Evolutionary conservation across 2,329 filamentous ascomycete species (phyloP), one percentile per base, ranked within the genome.

Genomic region (Botrytis elliptica): DNA sequence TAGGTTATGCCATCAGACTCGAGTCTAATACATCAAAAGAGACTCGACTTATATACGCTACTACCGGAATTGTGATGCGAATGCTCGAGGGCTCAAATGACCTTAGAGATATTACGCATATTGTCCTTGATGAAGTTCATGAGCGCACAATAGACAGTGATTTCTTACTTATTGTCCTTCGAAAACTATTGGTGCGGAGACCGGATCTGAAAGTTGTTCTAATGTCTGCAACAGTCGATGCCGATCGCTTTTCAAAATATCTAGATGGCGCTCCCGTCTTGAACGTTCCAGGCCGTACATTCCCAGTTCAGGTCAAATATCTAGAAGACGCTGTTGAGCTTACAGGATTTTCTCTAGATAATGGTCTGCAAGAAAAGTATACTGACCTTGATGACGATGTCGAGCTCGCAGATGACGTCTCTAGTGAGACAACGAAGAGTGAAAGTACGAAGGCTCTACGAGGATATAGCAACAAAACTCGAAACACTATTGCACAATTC

Each of bases 211-310:
- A 97, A 83, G 92, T 99, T 33, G 88, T 99, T 55, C 87, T 99
- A 66, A 99, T 99, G 96, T 98, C 95, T 77, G 96, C 96, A 18
- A 99, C 96, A 0, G 94, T 99, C 12, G 94, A 99, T 82, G 94
- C 96, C 0, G 91, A 95, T 74, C 91, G 91, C 25, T 98, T 99
- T 81, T 98, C 96, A 0, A 89, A 89, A 18, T 99, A 98, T 80
- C 88, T 99, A 2, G 91, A 91, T 72, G 90, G 91, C 7, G 95
- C 95, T 1, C 95, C 95, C 0, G 90, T 98, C 59, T 85, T 99
- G 71, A 94, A 92, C 74, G 94, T 99, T 22, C 96, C 96, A 3
- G 96, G 96, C 0, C 90, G 96, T 65, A 98, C 95, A 0, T 99
- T 97, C 80, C 95, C 96, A 0, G 96, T 99, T 3, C 87, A 93